Percentiles rank a stretch among this genome's conserved stretches.
These are phyloP conservation scores for Entrophospora sp. DNA, from an alignment of 192 early-diverging fungal species.

Conservation along the genomic window DNA sequence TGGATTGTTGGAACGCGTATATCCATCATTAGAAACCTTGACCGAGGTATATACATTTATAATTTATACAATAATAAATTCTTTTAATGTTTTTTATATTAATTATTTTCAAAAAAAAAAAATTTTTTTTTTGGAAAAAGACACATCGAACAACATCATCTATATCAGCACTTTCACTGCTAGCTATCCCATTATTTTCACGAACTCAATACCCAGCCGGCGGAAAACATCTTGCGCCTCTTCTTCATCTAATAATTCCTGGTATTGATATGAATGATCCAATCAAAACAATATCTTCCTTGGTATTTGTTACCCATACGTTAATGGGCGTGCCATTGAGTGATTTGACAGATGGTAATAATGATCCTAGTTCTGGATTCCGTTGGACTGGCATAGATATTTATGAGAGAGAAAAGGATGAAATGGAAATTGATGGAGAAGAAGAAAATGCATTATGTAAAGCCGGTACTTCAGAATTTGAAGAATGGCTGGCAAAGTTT, in stretches of 20 bases:
- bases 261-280: conserved; percentile 94
- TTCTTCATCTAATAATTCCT: conserved; percentile 74
- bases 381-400: conserved; percentile 35
- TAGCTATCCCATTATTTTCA: conserved; percentile 64
- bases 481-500: conserved; percentile 80
- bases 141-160: conserved; percentile 85
- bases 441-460: conserved; percentile 62
- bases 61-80: not conserved
- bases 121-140: conserved; percentile 21
- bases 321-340: conserved; percentile 54
- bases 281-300: conserved; percentile 62
- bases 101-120: too few species aligned
- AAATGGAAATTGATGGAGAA: conserved; percentile 41
- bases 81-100: not conserved
- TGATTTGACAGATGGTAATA: conserved; percentile 45
- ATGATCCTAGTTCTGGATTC: conserved; percentile 24
- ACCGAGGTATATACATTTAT: conserved; percentile 46
- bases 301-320: conserved; percentile 61
- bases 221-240: conserved; percentile 65
- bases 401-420: conserved; percentile 34
- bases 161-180: conserved; percentile 61
- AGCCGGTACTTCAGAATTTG: conserved; percentile 73
- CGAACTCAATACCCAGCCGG: conserved; percentile 76
- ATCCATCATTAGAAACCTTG: conserved; percentile 76
- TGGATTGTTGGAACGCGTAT: conserved; percentile 73